Conservation (phyloP, 106 monocot genomes). For the Allium fistulosum region DNA sequence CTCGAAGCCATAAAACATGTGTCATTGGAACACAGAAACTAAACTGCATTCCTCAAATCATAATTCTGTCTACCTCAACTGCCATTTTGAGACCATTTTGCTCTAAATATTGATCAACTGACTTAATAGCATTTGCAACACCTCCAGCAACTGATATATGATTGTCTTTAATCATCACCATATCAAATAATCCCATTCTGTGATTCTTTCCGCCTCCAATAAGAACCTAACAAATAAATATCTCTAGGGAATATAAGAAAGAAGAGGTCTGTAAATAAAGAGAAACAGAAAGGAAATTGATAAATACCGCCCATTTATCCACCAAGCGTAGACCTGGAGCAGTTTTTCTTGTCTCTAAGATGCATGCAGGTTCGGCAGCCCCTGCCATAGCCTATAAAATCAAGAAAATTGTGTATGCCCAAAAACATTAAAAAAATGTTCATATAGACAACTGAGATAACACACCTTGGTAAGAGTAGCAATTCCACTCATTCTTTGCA, state of each 20-base stretch:
- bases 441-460: neutral
- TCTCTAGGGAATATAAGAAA: neutral
- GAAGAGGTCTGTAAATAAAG: constrained; percentile 9
- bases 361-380: constrained; percentile 84
- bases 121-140: constrained; percentile 71
- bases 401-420: neutral
- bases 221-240: constrained; percentile 42
- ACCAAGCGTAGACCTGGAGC: constrained; percentile 95
- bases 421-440: neutral
- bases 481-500: constrained; percentile 99
- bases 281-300: constrained; percentile 19
- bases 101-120: constrained; percentile 62
- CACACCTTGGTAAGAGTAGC: constrained; percentile 96
- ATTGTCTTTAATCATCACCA: constrained; percentile 99
- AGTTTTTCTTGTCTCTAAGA: constrained; percentile 98
- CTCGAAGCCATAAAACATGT: too few species aligned
- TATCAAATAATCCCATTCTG: constrained; percentile 96
- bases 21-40: too few species aligned
- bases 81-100: constrained; percentile 62
- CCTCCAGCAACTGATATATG: constrained; percentile 94
- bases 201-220: constrained; percentile 99
- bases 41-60: too few species aligned
- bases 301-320: constrained; percentile 96
- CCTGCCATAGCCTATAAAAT: constrained; percentile 73
- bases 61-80: constrained; percentile 57